These are phyloP conservation scores for Vararia minispora DNA, from an alignment of 768 basidiomycete species.

Conservation along the genomic window DNA sequence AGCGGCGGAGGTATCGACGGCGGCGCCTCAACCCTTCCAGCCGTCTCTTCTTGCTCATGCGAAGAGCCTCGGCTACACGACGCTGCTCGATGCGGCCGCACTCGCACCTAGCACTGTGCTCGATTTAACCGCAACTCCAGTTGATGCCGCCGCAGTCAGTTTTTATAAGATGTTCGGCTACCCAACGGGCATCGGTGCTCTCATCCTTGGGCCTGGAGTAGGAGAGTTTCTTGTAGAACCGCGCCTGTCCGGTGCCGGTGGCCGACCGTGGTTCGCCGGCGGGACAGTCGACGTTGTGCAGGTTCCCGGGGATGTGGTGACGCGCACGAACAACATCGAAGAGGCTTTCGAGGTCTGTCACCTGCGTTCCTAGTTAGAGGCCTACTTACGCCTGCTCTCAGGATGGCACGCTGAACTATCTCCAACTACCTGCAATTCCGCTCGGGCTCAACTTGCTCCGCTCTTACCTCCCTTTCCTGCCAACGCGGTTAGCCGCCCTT, in stretches of 20 bases:
- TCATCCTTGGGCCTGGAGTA: constrained; percentile 35
- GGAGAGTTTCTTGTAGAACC: constrained; percentile 53
- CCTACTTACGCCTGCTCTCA: constrained; percentile 19
- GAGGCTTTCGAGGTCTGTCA: constrained; percentile 67
- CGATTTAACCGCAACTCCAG: constrained; percentile 51
- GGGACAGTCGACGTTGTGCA: constrained; percentile 78
- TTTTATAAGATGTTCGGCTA: constrained; percentile 92
- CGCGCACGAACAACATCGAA: constrained; percentile 42
- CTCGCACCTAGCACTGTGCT: constrained; percentile 63
- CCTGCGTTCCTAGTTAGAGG: background rate
- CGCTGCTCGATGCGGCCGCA: constrained; percentile 75
- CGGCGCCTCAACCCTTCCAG: no score
- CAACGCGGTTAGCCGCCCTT: constrained; percentile 61
- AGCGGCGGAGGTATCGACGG: no score
- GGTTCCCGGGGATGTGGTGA: constrained; percentile 64
- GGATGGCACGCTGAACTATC: constrained; percentile 83
- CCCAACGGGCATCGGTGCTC: constrained; percentile 75
- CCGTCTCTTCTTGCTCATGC: constrained; percentile 56
- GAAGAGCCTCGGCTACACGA: constrained; percentile 56
- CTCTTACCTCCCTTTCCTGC: constrained; percentile 70
- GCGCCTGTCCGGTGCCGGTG: constrained; percentile 33
- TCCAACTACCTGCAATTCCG: constrained; percentile 66
- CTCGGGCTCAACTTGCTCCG: constrained; percentile 69
- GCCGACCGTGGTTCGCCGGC: constrained; percentile 76
- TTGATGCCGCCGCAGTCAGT: constrained; percentile 75